Percentiles rank a stretch among this genome's conserved stretches.
phyloP scores from a whole-genome alignment of 768 basidiomycete species.

The Suillus decipiens region DNA sequence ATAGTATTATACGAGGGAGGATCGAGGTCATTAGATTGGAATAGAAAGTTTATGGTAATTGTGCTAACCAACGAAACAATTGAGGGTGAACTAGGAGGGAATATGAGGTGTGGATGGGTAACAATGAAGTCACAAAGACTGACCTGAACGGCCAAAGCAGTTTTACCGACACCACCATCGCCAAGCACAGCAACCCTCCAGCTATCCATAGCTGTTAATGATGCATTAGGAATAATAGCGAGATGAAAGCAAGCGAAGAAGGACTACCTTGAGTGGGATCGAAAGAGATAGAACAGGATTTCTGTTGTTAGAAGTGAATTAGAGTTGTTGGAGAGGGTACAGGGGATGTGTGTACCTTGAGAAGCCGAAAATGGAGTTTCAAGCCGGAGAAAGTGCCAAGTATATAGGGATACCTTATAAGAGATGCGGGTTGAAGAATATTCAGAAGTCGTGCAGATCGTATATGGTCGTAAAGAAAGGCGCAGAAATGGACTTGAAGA shows the following conservation, averaged over 20 bases:
- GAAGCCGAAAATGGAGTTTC: conserved; percentile 19
- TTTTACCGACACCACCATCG: conserved; percentile 98
- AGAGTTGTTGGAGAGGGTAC: neutral
- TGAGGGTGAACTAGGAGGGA: conserved; percentile 78
- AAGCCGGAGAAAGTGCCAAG: conserved; percentile 29
- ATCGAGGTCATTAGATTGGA: conserved; percentile 16
- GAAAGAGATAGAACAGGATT: conserved; percentile 26
- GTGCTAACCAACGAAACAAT: conserved; percentile 90
- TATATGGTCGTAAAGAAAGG: conserved; percentile 63
- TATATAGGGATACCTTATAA: conserved; percentile 29
- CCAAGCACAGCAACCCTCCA: conserved; percentile 96
- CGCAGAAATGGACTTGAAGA: conserved; percentile 25
- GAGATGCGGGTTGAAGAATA: conserved; percentile 32
- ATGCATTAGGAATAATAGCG: conserved; percentile 11
- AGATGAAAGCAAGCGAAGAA: conserved; percentile 20
- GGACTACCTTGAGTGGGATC: conserved; percentile 25
- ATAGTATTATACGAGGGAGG: conserved; percentile 15
- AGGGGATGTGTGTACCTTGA: conserved; percentile 12
- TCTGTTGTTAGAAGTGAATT: conserved; percentile 23
- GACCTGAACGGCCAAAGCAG: conserved; percentile 93
- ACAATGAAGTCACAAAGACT: conserved; percentile 24
- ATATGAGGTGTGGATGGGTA: conserved; percentile 16
- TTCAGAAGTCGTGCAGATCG: conserved; percentile 63
- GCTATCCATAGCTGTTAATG: conserved; percentile 70
- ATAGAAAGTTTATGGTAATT: conserved; percentile 11